phyloP scores from a whole-genome alignment of 1,284 basidiomycete species.

The Cutaneotrichosporon spelunceum region DNA sequence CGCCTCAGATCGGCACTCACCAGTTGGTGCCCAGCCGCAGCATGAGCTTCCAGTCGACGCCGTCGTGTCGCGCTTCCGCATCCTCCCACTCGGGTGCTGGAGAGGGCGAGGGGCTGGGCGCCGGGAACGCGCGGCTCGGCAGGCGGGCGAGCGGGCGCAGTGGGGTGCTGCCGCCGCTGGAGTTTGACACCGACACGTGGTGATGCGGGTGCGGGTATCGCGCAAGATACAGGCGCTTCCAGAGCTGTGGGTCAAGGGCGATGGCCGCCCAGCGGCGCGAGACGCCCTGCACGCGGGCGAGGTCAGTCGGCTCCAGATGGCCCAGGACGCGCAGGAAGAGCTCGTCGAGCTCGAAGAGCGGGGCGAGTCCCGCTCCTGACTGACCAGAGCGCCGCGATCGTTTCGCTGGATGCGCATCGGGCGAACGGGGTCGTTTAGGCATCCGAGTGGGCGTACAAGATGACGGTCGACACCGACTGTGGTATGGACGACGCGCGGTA shows the following conservation, averaged over 20 bases:
- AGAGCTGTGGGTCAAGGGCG: conserved; percentile 47
- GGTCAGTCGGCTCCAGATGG: conserved; percentile 38
- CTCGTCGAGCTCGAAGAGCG: conserved; percentile 46
- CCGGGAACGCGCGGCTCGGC: conserved; percentile 47
- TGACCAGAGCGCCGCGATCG: background rate
- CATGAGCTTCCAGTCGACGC: conserved; percentile 51
- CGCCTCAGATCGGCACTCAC: too few relatives aligned
- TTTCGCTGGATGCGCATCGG: background rate
- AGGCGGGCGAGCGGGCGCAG: conserved; percentile 41
- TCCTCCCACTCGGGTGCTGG: conserved; percentile 27
- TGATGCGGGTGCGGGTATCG: conserved; percentile 49
- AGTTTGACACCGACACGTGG: conserved; percentile 14
- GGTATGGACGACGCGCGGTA: too few relatives aligned
- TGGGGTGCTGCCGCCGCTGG: conserved; percentile 12
- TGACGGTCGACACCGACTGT: background rate
- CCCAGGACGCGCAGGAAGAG: conserved; percentile 49
- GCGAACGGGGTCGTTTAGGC: conserved; percentile 22
- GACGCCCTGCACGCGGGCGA: conserved; percentile 44
- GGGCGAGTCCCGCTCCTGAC: conserved; percentile 8
- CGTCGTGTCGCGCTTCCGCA: conserved; percentile 36
- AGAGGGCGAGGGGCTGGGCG: conserved; percentile 33
- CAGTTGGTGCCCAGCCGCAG: conserved; percentile 49
- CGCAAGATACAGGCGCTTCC: conserved; percentile 47
- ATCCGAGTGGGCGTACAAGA: background rate
- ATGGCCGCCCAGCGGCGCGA: conserved; percentile 44